These are phyloP conservation scores for Xylariaceae sp. DNA, from an alignment of 2,329 filamentous ascomycete species.

Conservation along the genomic window DNA sequence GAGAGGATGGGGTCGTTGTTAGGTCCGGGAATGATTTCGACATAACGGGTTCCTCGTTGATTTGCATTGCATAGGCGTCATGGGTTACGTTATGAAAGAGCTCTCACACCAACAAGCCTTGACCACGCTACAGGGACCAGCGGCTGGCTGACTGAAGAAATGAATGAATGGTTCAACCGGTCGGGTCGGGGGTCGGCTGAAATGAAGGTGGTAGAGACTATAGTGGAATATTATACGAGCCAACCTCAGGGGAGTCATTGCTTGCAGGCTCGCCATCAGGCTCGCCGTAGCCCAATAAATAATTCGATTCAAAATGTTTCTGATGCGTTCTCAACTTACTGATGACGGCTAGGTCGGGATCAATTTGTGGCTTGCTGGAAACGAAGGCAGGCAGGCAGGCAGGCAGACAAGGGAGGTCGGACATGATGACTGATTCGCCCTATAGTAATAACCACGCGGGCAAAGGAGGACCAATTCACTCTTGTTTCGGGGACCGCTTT, in stretches of 20 bases:
- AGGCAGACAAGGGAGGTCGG: too few relatives aligned
- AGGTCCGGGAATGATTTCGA: conserved; percentile 26
- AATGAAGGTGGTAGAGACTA: conserved; percentile 9
- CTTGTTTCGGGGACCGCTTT: not conserved
- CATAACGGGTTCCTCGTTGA: conserved; percentile 30
- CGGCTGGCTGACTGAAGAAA: conserved; percentile 11
- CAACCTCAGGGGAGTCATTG: conserved; percentile 1
- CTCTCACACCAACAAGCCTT: conserved; percentile 14
- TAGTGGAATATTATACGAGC: conserved; percentile 9
- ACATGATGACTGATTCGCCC: too few relatives aligned
- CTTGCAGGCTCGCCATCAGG: conserved; percentile 6
- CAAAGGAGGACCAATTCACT: not conserved
- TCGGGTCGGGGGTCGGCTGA: conserved; percentile 1
- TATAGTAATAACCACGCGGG: not conserved
- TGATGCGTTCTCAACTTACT: conserved; percentile 6
- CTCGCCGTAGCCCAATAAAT: conserved; percentile 14
- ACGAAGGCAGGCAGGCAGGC: too few relatives aligned
- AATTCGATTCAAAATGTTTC: conserved; percentile 11
- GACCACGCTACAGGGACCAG: conserved; percentile 13
- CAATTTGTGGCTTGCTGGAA: not conserved
- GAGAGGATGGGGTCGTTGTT: conserved; percentile 15
- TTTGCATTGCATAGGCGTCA: conserved; percentile 39
- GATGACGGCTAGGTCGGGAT: not conserved
- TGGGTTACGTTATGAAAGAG: conserved; percentile 27
- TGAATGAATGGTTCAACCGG: conserved; percentile 2